Evolutionary conservation across 2,329 filamentous ascomycete species (phyloP), one percentile per base, ranked within the genome.

Genomic region (Rosellinia necatrix): DNA sequence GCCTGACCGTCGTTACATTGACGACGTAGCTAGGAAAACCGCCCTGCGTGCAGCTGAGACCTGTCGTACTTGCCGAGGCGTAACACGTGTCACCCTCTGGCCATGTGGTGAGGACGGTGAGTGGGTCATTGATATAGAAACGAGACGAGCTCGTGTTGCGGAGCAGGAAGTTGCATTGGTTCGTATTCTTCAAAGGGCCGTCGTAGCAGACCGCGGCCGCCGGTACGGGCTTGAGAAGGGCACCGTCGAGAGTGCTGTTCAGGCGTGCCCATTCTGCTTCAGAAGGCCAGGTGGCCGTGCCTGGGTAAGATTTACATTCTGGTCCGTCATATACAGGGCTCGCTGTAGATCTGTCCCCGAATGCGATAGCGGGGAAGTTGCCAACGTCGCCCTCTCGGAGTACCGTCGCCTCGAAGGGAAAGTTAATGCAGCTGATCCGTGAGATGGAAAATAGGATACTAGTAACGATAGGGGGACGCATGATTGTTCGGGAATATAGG

Each of bases 11-110:
- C 15, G 66, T 70, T 8, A 70, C 72, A 47, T 74, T 74, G 12
- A 77, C 69, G 6, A 74, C 73, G 44, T 76, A 77, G 19, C 62
- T 66, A 0, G 74, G 71, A 51, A 72, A 72, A 2, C 70, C 73
- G 15, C 74, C 74, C 19, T 72, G 67, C 0, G 70, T 73, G 57
- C 75, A 76, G 15, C 56, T 71, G 9, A 61, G 35, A 1, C 60
- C 55, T 3, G 51, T 41, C 1, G 53, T 47, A 29, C 57, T 59
- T n/a, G 63, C 59, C 24, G 64, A 61, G 13, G 67, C 65, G 49
- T 67, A 66, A 60, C 72, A 75, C 1, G 73, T 72, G 47, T 71
- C 67, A 30, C 73, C 73, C 66, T 74, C 68, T 5, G 64, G 68
- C 71, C 71, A 74, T 61, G 65, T 67, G 27, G 59, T 67, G 53